These are phyloP conservation scores for Lichtheimia corymbifera DNA, from an alignment of 371 early-diverging fungal genomes.

Conservation along the genomic window DNA sequence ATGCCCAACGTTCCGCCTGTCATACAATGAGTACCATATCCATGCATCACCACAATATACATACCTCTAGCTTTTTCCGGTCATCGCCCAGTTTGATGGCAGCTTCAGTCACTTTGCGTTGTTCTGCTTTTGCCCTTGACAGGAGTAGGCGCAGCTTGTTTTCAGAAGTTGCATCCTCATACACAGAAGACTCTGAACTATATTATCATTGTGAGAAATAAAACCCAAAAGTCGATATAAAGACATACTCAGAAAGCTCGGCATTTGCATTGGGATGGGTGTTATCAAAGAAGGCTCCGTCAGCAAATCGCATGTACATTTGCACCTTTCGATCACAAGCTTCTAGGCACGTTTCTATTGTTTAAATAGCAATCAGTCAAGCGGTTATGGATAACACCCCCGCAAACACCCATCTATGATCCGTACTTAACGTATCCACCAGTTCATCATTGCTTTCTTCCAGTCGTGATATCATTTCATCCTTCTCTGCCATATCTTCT, in stretches of 20 bases:
- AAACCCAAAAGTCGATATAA: no score
- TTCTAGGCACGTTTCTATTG: slow-evolving; percentile 16
- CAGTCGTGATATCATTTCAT: slow-evolving; percentile 23
- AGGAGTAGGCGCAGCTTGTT: slow-evolving; percentile 14
- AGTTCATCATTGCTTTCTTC: slow-evolving; percentile 30
- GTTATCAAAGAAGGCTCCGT: slow-evolving; percentile 47
- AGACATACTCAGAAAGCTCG: slow-evolving; percentile 35
- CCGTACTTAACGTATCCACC: slow-evolving; percentile 21
- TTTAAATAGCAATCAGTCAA: neutral
- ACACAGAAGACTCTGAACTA: slow-evolving; percentile 31
- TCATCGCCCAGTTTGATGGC: slow-evolving; percentile 41
- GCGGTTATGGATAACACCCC: neutral
- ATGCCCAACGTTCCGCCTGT: slow-evolving; percentile 44
- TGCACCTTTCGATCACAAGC: slow-evolving; percentile 34
- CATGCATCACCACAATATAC: neutral
- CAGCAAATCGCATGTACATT: slow-evolving; percentile 35
- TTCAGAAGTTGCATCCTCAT: slow-evolving; percentile 14
- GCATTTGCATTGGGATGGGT: slow-evolving; percentile 13
- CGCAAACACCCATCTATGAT: no score
- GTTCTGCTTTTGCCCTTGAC: slow-evolving; percentile 24
- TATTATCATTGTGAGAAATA: no score
- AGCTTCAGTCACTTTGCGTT: slow-evolving; percentile 30
- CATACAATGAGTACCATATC: no score
- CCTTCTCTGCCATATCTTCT: slow-evolving; percentile 34
- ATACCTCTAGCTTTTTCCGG: slow-evolving; percentile 31